phyloP scores from a whole-genome alignment of 129 eudicot species.

The Tanacetum coccineum region DNA sequence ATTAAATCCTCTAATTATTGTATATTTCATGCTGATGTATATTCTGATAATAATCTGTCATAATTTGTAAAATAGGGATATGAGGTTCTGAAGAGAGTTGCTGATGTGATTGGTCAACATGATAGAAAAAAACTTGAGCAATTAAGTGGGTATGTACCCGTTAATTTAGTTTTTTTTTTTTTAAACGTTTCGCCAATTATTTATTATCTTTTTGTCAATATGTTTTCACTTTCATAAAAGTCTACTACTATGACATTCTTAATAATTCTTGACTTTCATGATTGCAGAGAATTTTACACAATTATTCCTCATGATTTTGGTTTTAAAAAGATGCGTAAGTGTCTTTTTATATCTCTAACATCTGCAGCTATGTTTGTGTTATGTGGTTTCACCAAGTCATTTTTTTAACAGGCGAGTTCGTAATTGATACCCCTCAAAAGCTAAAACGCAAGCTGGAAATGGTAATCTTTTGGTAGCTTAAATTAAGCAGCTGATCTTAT shows the following conservation, averaged over 20 bases:
- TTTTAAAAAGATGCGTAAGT: slow-evolving; percentile 87
- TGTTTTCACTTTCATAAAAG: not conserved
- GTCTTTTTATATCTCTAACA: slow-evolving; percentile 8
- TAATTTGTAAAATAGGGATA: slow-evolving; percentile 57
- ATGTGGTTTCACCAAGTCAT: not conserved
- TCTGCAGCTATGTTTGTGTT: not conserved
- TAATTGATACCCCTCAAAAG: slow-evolving; percentile 95
- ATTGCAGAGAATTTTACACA: slow-evolving; percentile 92
- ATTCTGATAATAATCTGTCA: slow-evolving; percentile 7
- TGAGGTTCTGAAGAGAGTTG: slow-evolving; percentile 84
- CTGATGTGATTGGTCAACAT: slow-evolving; percentile 73
- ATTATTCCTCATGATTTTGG: slow-evolving; percentile 98
- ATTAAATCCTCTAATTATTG: not conserved
- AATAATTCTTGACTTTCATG: slow-evolving; percentile 7
- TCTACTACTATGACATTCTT: not conserved
- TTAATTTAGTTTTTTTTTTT: not conserved
- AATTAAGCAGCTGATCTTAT: not conserved
- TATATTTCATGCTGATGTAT: slow-evolving; percentile 9
- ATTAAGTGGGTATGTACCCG: slow-evolving; percentile 71
- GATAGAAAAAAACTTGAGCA: slow-evolving; percentile 66
- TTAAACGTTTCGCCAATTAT: not conserved
- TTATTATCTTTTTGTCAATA: no score
- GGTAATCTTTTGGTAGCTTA: slow-evolving; percentile 36
- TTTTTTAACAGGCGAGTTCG: slow-evolving; percentile 60
- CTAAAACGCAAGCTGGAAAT: slow-evolving; percentile 80